Conservation (phyloP, 768 basidiomycete species). For the Pilatotrama ljubarskyi region DNA sequence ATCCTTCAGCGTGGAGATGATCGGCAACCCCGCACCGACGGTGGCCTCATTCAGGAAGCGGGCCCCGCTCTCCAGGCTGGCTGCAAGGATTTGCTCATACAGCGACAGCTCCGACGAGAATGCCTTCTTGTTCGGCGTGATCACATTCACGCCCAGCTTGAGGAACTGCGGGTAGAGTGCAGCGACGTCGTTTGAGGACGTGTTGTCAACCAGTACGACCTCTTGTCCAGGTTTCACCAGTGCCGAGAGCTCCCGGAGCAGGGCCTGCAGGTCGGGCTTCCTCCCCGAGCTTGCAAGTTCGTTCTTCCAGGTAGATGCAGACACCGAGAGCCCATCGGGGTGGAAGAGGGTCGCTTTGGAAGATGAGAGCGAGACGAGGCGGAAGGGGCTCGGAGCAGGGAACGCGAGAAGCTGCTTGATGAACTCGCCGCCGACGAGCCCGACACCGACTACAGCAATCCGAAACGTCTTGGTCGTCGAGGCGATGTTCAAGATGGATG, state of each 20-base stretch:
- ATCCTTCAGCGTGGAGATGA: conserved; percentile 90
- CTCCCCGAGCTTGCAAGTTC: conserved; percentile 50
- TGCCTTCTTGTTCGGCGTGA: conserved; percentile 98
- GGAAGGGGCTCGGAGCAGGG: conserved; percentile 57
- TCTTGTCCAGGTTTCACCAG: conserved; percentile 50
- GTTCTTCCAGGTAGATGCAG: conserved; percentile 43
- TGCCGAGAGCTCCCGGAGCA: conserved; percentile 44
- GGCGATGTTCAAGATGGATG: conserved; percentile 8
- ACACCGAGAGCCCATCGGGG: conserved; percentile 44
- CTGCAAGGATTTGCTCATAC: conserved; percentile 66
- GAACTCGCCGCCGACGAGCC: conserved; percentile 89
- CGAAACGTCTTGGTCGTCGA: conserved; percentile 31
- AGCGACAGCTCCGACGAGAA: conserved; percentile 72
- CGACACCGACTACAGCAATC: conserved; percentile 87
- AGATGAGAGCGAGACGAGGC: conserved; percentile 67
- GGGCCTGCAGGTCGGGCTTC: conserved; percentile 41
- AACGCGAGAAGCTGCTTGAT: conserved; percentile 76
- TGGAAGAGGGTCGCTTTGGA: conserved; percentile 62
- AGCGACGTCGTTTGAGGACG: conserved; percentile 82
- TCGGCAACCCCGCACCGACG: conserved; percentile 93
- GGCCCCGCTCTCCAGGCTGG: conserved; percentile 60
- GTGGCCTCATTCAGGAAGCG: conserved; percentile 85
- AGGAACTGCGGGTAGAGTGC: conserved; percentile 80
- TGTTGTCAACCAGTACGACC: conserved; percentile 87
- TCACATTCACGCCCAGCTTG: conserved; percentile 74